These are phyloP conservation scores for Thermochaetoides thermophila DNA, from an alignment of 495 filamentous ascomycete genomes.

Conservation along the genomic window DNA sequence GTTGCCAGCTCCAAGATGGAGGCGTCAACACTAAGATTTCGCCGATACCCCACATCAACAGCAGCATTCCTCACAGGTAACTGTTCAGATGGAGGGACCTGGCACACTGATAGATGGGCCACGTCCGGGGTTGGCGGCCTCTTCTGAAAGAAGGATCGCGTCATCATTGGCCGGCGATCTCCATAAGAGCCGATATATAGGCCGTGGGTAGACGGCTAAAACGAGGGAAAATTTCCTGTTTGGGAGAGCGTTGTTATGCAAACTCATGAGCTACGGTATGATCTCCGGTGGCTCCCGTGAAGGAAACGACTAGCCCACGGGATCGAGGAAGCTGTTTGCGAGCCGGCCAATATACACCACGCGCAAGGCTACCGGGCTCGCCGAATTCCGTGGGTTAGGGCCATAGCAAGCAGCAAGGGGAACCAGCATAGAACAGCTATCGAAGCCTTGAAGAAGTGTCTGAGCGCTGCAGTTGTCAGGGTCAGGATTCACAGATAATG, in stretches of 20 bases:
- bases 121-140: slow-evolving; percentile 3
- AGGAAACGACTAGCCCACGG: background rate
- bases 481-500: background rate
- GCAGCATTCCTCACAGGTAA: background rate
- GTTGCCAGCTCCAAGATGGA: too few relatives aligned
- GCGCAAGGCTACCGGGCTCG: slow-evolving; percentile 10
- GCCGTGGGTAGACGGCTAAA: slow-evolving; percentile 23
- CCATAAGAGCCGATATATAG: slow-evolving; percentile 29
- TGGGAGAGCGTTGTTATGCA: slow-evolving; percentile 27
- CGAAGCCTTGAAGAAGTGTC: slow-evolving; percentile 27
- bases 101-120: background rate
- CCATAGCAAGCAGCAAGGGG: background rate
- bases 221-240: slow-evolving; percentile 32
- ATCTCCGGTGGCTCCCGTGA: background rate
- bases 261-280: background rate
- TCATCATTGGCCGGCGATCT: slow-evolving; percentile 28
- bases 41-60: too few relatives aligned
- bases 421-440: slow-evolving; percentile 24
- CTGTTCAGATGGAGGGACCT: background rate
- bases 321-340: too few relatives aligned
- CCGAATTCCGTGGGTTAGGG: slow-evolving; percentile 12
- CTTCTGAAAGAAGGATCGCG: slow-evolving; percentile 17
- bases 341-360: too few relatives aligned
- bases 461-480: slow-evolving; percentile 8
- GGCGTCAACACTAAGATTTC: too few relatives aligned